Evolutionary conservation across 139 green algal genomes (phyloP).

Genomic region (Desmodesmus armatus): DNA sequence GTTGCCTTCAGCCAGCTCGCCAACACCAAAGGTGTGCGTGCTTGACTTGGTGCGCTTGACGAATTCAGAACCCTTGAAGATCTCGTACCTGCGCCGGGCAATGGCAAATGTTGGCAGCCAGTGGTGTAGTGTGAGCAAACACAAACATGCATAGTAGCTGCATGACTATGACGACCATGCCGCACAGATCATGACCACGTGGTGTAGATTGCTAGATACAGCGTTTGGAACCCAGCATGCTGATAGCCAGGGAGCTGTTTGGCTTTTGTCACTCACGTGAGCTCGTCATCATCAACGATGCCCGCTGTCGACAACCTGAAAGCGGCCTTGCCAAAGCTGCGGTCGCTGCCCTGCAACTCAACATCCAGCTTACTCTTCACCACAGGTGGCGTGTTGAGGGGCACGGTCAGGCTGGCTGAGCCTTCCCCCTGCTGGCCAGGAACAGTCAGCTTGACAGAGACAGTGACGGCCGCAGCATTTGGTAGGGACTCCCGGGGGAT

Average conservation of each 20-base stretch:
- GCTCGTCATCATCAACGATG: neutral
- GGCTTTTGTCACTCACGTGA: neutral
- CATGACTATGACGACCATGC: neutral
- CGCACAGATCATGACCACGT: too few species aligned
- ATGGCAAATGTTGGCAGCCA: too few species aligned
- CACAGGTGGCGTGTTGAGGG: neutral
- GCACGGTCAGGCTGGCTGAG: neutral
- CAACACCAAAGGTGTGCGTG: neutral
- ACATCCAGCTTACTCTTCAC: neutral
- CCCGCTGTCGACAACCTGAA: neutral
- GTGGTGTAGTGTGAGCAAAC: too few species aligned
- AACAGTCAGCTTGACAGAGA: neutral
- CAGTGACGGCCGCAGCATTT: neutral
- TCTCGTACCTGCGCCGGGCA: neutral
- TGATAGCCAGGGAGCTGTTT: neutral
- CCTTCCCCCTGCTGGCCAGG: neutral
- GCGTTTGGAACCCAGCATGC: too few species aligned
- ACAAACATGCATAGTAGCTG: neutral
- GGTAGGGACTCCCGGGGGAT: neutral
- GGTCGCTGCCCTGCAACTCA: neutral
- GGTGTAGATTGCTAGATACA: too few species aligned
- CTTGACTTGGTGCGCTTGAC: neutral
- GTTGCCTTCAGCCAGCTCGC: neutral
- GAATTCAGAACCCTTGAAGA: too few species aligned
- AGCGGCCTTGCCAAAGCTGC: too few species aligned